These are phyloP conservation scores for Aspergillus nanangensis DNA, from an alignment of 495 filamentous ascomycete species.

Conservation along the genomic window DNA sequence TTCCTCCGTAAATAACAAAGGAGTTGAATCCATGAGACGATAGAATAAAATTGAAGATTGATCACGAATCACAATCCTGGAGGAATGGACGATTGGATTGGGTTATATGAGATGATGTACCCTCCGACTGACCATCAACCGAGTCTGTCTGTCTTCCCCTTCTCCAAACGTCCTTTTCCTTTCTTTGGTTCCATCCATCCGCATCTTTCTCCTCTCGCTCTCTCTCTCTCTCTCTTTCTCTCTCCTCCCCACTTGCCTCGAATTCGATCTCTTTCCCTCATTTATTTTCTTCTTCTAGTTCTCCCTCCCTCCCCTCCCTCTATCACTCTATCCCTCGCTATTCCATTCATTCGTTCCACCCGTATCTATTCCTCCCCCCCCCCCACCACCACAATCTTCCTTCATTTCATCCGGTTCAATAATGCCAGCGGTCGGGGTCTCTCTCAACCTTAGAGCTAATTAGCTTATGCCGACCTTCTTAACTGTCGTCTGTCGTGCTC, in stretches of 20 bases:
- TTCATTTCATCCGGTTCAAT: neutral
- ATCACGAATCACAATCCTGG: no score
- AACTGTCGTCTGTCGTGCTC: slow-evolving; percentile 1
- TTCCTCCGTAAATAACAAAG: no score
- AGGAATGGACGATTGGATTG: no score
- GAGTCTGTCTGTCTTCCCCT: no score
- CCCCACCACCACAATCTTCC: neutral
- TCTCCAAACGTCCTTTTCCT: neutral
- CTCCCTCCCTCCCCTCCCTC: slow-evolving; percentile 4
- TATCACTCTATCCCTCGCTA: neutral
- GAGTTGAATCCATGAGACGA: no score
- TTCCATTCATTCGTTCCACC: slow-evolving; percentile 1
- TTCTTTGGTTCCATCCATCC: neutral
- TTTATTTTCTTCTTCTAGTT: slow-evolving; percentile 1
- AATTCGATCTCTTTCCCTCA: slow-evolving; percentile 1
- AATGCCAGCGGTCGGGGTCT: slow-evolving; percentile 12
- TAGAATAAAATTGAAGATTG: no score
- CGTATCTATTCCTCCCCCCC: neutral
- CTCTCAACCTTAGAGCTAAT: neutral
- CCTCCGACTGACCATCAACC: no score
- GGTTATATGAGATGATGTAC: no score
- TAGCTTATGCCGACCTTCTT: slow-evolving; percentile 12
- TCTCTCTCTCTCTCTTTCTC: neutral
- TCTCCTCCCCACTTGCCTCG: slow-evolving; percentile 3
- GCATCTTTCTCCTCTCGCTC: neutral